Evolutionary conservation across 805 yeast species (phyloP).

Genomic region (Saturnispora mendoncae): DNA sequence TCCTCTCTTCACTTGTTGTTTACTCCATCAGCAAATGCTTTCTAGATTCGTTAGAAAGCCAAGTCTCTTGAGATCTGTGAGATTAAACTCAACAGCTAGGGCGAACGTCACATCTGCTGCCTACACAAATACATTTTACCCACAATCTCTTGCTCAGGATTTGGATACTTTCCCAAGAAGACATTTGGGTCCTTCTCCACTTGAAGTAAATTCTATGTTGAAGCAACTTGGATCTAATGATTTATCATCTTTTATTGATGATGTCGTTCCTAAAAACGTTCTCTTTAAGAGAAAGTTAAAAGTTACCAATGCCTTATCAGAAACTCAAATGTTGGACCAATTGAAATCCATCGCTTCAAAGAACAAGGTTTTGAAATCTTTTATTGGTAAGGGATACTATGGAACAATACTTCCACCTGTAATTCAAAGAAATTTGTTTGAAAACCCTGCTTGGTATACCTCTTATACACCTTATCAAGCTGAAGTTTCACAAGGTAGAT

Average conservation of each 20-base stretch:
- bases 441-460: constrained; percentile 97
- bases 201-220: constrained; percentile 60
- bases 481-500: constrained; percentile 93
- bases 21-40: too few relatives aligned
- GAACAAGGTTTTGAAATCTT: constrained; percentile 64
- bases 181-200: constrained; percentile 76
- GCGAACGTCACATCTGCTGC: constrained; percentile 50
- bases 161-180: constrained; percentile 84
- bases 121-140: constrained; percentile 40
- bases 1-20: background rate
- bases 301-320: constrained; percentile 67
- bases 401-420: constrained; percentile 88
- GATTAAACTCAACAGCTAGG: constrained; percentile 14
- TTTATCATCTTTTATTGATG: constrained; percentile 58
- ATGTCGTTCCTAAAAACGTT: constrained; percentile 72
- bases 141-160: constrained; percentile 24
- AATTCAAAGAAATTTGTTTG: constrained; percentile 83
- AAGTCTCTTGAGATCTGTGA: background rate
- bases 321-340: constrained; percentile 67
- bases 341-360: constrained; percentile 61
- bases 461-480: constrained; percentile 98
- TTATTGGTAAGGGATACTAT: constrained; percentile 91
- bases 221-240: constrained; percentile 53
- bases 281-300: constrained; percentile 58
- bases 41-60: constrained; percentile 5